A percentile compares a stretch with the other conserved stretches of the same genome.
Conservation (phyloP, 169 alveolate genomes). For the Cryptosporidium ubiquitum region DNA sequence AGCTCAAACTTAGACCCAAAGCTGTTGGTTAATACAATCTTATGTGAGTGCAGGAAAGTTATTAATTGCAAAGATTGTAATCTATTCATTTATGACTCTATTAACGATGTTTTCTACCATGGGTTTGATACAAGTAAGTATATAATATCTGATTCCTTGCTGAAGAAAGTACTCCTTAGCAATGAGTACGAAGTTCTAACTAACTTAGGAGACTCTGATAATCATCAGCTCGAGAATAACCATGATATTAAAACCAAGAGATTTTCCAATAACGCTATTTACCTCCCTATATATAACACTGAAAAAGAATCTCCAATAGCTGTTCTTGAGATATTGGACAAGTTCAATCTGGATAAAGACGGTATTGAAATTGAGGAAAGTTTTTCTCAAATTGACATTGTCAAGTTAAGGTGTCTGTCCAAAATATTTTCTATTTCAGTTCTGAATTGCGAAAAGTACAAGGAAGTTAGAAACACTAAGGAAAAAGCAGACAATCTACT, state of each 20-base stretch:
- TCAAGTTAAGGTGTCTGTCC: conserved; percentile 4
- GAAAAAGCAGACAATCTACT: conserved; percentile 61
- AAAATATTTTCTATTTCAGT: conserved; percentile 39
- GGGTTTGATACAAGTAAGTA: conserved; percentile 63
- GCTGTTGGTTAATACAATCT: conserved; percentile 8
- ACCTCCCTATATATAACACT: conserved; percentile 14
- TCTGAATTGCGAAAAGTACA: conserved; percentile 54
- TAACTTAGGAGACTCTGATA: conserved; percentile 5
- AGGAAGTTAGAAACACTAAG: conserved; percentile 54
- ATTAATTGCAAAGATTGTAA: conserved; percentile 55
- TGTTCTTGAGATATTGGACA: conserved; percentile 57
- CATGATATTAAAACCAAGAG: background rate
- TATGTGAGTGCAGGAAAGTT: conserved; percentile 17
- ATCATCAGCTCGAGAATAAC: background rate
- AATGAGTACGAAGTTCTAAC: conserved; percentile 16
- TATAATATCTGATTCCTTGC: conserved; percentile 5
- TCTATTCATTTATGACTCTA: conserved; percentile 35
- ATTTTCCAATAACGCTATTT: conserved; percentile 8
- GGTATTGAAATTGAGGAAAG: background rate
- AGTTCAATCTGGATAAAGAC: background rate
- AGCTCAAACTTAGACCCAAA: conserved; percentile 60
- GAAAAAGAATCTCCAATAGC: conserved; percentile 25
- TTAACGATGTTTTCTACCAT: conserved; percentile 42
- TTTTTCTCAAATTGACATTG: conserved; percentile 22
- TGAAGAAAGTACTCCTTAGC: conserved; percentile 7